These are phyloP conservation scores for Juncus inflexus DNA, from an alignment of 176 grass and related monocot genomes.

Conservation along the genomic window DNA sequence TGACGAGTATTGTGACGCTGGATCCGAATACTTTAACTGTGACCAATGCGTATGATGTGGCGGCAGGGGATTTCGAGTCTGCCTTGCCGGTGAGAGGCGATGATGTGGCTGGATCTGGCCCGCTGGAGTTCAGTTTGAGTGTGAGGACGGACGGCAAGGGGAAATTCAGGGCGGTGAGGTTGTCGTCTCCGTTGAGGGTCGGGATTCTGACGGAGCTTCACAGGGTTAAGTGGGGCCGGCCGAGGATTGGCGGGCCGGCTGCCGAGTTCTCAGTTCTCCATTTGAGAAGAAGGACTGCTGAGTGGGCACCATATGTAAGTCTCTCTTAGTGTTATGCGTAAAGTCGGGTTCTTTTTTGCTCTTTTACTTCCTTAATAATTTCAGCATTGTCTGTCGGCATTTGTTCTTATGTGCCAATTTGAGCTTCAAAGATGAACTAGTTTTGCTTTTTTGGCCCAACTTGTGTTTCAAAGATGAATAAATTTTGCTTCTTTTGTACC, in stretches of 20 bases:
- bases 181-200: slow-evolving; percentile 73
- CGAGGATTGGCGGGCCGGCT: slow-evolving; percentile 32
- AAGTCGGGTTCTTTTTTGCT: slow-evolving; percentile 6
- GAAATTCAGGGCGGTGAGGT: slow-evolving; percentile 78
- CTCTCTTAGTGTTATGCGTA: neutral
- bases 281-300: slow-evolving; percentile 67
- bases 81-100: slow-evolving; percentile 53
- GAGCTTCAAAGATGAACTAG: too few species aligned
- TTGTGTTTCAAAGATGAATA: too few species aligned
- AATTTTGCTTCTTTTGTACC: too few species aligned
- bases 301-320: slow-evolving; percentile 87
- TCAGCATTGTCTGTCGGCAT: slow-evolving; percentile 13
- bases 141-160: slow-evolving; percentile 61
- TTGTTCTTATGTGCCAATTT: neutral
- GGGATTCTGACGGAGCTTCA: slow-evolving; percentile 91
- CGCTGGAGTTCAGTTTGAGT: slow-evolving; percentile 69
- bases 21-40: slow-evolving; percentile 68
- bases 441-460: too few species aligned
- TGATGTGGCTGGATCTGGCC: slow-evolving; percentile 30
- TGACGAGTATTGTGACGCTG: slow-evolving; percentile 68
- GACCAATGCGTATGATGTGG: slow-evolving; percentile 79
- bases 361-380: neutral
- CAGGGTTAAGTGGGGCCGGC: slow-evolving; percentile 49
- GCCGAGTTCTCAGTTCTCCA: slow-evolving; percentile 86
- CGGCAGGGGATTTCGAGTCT: slow-evolving; percentile 55